Base-by-base conservation (phyloP, 305 asterid genomes). In the Fraxinus dipetala region DNA sequence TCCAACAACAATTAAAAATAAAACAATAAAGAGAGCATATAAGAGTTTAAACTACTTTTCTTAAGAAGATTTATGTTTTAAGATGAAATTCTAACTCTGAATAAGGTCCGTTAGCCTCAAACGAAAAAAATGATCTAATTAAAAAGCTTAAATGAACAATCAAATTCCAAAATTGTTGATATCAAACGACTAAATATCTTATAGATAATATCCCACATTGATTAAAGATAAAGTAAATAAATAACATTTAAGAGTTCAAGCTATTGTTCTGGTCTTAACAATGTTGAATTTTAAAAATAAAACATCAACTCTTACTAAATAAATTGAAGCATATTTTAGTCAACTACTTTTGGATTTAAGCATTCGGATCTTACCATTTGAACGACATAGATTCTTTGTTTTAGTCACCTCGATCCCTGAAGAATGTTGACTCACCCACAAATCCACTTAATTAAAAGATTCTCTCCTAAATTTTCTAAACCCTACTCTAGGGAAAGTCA, bases 321-420 rank as follows among this genome's bases (percentile, higher is more conserved):
- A 1, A 75, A 63, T 54, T 61, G 61, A 35, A 65, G 70, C 13
- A 45, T 67, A 75, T 20, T 78, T 32, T 30, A 63, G 28, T 63
- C 88, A 89, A 84, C 95, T 85, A 87, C 95, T 90, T 87, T 90
- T 91, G 91, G 89, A 69, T 72, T 73, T 22, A 78, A 88, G 91
- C 78, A 36, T 69, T 89, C 80, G 91, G 89, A 89, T 67, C 32
- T 74, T 88, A 59, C 76, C 79, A 79, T 38, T 79, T 84, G 84
- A 82, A 85, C 63, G 86, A 85, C 89, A 85, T 80, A 61, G 85
- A 85, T 85, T 82, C 79, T 88, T 83, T 85, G 69, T 24, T 78
- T 31, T 83, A 78, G 86, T 82, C 79, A 80, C 76, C 81, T 83
- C 83, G 77, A 36, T 79, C 84, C 76, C 84, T 85, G 80, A 54